A percentile compares a stretch with the other conserved stretches of the same genome.
These are phyloP conservation scores for Brachypodium distachyon DNA, from an alignment of 202 grass and related monocot species.

Conservation along the genomic window DNA sequence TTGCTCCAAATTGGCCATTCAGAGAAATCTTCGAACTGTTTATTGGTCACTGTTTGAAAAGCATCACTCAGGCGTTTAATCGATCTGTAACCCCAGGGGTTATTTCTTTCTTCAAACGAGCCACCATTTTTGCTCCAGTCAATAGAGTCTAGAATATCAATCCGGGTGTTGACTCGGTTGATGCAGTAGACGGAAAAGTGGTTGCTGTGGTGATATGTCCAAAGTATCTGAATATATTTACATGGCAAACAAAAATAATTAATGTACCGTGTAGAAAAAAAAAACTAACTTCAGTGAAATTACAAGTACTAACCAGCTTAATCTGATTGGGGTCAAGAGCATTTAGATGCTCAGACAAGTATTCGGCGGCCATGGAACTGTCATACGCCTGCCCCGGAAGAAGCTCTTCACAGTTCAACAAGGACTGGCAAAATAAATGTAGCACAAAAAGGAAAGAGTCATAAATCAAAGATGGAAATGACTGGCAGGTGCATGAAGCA, in stretches of 20 bases:
- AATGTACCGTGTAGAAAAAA: neutral
- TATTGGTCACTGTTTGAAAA: neutral
- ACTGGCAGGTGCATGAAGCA: neutral
- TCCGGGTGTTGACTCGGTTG: neutral
- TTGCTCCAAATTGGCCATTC: neutral
- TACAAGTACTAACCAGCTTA: neutral
- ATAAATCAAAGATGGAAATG: neutral
- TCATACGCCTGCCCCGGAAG: neutral
- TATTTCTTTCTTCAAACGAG: neutral
- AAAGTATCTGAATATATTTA: neutral
- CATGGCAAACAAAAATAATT: neutral
- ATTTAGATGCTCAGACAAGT: neutral
- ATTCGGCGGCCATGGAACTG: neutral
- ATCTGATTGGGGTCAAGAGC: neutral
- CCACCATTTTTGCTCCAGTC: neutral
- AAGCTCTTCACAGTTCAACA: neutral
- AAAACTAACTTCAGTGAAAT: neutral
- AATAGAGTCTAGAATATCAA: neutral
- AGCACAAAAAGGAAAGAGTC: neutral
- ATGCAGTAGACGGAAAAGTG: neutral
- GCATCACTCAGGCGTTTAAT: neutral
- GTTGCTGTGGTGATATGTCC: neutral
- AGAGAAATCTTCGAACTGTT: neutral
- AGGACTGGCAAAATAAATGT: neutral
- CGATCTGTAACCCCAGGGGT: neutral